phyloP scores from a whole-genome alignment of 495 filamentous ascomycete genomes.

The Glarea lozoyensis region DNA sequence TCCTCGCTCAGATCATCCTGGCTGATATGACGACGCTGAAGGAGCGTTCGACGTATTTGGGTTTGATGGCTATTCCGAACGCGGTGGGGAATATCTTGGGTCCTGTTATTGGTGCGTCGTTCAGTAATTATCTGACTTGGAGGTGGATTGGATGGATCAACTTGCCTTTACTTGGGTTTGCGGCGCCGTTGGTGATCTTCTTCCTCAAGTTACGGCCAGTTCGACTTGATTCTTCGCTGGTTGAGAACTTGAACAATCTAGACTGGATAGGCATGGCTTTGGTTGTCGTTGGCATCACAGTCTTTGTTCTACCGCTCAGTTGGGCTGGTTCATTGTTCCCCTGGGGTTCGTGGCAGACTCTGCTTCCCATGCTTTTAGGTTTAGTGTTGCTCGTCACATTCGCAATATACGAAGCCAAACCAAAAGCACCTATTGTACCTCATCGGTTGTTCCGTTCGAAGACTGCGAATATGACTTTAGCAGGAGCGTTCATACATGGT shows the following conservation, averaged over 20 bases:
- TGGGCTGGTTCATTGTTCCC: conserved; percentile 41
- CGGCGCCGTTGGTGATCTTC: conserved; percentile 21
- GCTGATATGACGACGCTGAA: conserved; percentile 20
- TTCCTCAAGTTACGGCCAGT: conserved; percentile 26
- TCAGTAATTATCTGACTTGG: conserved; percentile 35
- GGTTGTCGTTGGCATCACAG: conserved; percentile 35
- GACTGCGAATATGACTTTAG: conserved; percentile 26
- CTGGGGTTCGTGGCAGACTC: conserved; percentile 43
- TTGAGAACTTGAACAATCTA: conserved; percentile 36
- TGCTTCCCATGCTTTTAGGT: conserved; percentile 48
- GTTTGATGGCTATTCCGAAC: conserved; percentile 27
- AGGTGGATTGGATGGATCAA: conserved; percentile 24
- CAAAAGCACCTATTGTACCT: conserved; percentile 35
- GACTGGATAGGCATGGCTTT: conserved; percentile 51
- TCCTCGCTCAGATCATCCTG: conserved; percentile 45
- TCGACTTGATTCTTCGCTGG: conserved; percentile 18
- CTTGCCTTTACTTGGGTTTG: conserved; percentile 28
- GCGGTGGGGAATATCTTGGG: conserved; percentile 27
- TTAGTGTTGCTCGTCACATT: conserved; percentile 28
- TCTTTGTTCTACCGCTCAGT: conserved; percentile 40
- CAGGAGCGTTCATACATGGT: conserved; percentile 42
- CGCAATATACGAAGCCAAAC: conserved; percentile 36
- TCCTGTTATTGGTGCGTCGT: conserved; percentile 21
- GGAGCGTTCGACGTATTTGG: conserved; percentile 31
- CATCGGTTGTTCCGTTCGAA: conserved; percentile 30